A percentile compares a stretch with the other conserved stretches of the same genome.
Evolutionary conservation across 164 flowering plant species (phyloP).

Genomic region (Brasenia schreberi): DNA sequence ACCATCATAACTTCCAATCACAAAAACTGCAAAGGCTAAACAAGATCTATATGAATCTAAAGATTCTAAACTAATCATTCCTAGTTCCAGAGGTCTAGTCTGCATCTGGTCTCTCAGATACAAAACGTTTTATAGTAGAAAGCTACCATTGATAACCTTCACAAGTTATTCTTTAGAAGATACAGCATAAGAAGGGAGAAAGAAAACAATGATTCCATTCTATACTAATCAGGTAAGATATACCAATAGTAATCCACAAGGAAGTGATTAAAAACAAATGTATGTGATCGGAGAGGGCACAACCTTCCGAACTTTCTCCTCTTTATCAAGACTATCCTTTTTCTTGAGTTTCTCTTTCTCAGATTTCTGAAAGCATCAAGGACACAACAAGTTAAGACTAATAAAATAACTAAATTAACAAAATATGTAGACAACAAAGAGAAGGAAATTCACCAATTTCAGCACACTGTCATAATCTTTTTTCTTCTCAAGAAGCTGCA

Average conservation of each 20-base stretch:
- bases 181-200: no score
- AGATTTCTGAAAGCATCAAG: constrained; percentile 11
- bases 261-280: no score
- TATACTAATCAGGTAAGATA: no score
- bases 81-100: neutral
- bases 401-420: neutral
- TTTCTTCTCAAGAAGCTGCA: constrained; percentile 23
- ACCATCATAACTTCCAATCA: no score
- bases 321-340: constrained; percentile 20
- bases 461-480: constrained; percentile 12
- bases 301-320: constrained; percentile 25
- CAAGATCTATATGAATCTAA: neutral
- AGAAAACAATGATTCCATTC: no score
- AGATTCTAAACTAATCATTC: neutral
- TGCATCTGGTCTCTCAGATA: neutral
- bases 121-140: no score
- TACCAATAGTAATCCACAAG: no score
- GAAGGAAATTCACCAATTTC: constrained; percentile 14
- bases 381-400: neutral
- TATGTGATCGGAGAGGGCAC: no score
- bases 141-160: no score
- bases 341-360: constrained; percentile 22
- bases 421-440: neutral
- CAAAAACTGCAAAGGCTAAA: neutral
- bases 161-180: no score